phyloP scores from a whole-genome alignment of 345 rosid genomes.

The Noccaea caerulescens region DNA sequence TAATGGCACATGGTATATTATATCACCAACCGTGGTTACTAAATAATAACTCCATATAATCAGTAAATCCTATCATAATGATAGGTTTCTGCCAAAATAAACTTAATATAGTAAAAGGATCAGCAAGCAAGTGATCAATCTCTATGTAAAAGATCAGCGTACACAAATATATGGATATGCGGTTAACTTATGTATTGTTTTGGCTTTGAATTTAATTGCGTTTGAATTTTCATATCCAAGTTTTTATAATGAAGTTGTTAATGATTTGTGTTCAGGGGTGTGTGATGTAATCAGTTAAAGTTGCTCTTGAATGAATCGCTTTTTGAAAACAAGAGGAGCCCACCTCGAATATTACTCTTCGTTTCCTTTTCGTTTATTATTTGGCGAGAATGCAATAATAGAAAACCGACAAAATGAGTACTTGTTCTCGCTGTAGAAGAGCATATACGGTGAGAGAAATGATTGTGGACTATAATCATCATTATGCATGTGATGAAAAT shows the following conservation, averaged over 20 bases:
- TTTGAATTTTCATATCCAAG: not conserved
- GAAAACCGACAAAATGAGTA: constrained; percentile 32
- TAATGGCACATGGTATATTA: constrained; percentile 24
- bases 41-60: not conserved
- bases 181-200: not conserved
- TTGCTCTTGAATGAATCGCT: constrained; percentile 31
- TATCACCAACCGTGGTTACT: not conserved
- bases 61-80: not conserved
- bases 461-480: constrained; percentile 30
- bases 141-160: not conserved
- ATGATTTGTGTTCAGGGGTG: not conserved
- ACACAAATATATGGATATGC: not conserved
- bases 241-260: no score
- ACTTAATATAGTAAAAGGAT: not conserved
- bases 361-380: not conserved
- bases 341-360: constrained; percentile 19
- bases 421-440: constrained; percentile 34
- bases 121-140: not conserved
- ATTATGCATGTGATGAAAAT: constrained; percentile 17
- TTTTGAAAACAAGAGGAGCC: constrained; percentile 41
- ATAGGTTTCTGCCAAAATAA: not conserved
- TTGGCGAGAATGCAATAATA: constrained; percentile 13
- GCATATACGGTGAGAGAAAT: constrained; percentile 33
- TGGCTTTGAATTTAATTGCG: not conserved
- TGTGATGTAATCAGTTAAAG: constrained; percentile 33